Evolutionary conservation across 2,329 filamentous ascomycete species (phyloP).

Genomic region (Xylariaceae sp.): DNA sequence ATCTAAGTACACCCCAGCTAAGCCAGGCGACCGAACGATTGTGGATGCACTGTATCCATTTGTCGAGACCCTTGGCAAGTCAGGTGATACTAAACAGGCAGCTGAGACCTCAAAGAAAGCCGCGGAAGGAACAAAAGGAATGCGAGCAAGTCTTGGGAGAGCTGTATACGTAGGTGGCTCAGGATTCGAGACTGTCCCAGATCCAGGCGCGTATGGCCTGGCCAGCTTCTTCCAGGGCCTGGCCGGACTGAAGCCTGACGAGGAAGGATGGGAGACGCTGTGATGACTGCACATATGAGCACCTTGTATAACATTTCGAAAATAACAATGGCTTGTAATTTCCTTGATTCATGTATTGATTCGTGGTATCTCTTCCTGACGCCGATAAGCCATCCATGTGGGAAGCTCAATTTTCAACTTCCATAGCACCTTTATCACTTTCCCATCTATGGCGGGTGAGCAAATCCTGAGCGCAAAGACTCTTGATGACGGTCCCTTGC

Average conservation of each 20-base stretch:
- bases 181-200: slow-evolving; percentile 71
- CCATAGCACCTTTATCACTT: slow-evolving; percentile 3
- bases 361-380: slow-evolving; percentile 35
- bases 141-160: slow-evolving; percentile 87
- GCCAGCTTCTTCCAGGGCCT: slow-evolving; percentile 83
- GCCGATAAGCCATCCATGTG: slow-evolving; percentile 23
- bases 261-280: slow-evolving; percentile 48
- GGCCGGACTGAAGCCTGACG: slow-evolving; percentile 59
- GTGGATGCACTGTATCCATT: slow-evolving; percentile 92
- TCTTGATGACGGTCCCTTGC: slow-evolving; percentile 1
- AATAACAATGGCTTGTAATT: slow-evolving; percentile 20
- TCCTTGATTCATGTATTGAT: slow-evolving; percentile 27
- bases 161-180: slow-evolving; percentile 82
- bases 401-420: slow-evolving; percentile 17
- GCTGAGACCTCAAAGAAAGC: slow-evolving; percentile 77
- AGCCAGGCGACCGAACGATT: slow-evolving; percentile 86
- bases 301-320: slow-evolving; percentile 23
- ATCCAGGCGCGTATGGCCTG: slow-evolving; percentile 75
- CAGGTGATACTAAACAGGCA: slow-evolving; percentile 72
- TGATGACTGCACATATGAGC: slow-evolving; percentile 23
- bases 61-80: slow-evolving; percentile 71
- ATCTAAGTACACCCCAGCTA: slow-evolving; percentile 85
- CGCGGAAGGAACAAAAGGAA: slow-evolving; percentile 85
- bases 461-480: slow-evolving; percentile 4
- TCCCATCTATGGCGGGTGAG: slow-evolving; percentile 10